A percentile compares a stretch with the other conserved stretches of the same genome.
phyloP scores from a whole-genome alignment of 1,284 basidiomycete genomes.

The Phenoliferia sp. region DNA sequence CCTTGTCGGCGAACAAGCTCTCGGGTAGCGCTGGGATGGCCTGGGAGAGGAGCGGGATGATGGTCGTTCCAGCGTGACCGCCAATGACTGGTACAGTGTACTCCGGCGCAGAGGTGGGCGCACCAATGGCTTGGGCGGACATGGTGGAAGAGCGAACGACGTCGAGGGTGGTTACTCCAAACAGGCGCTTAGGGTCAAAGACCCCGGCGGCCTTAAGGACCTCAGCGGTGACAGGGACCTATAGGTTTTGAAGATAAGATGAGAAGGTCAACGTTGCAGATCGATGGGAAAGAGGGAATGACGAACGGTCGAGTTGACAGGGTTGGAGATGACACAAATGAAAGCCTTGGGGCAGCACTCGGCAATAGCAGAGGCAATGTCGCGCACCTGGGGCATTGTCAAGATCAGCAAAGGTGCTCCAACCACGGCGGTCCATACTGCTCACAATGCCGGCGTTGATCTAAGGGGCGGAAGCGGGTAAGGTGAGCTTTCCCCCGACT shows the following conservation, averaged over 20 bases:
- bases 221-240: conserved; percentile 79
- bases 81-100: conserved; percentile 87
- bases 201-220: conserved; percentile 88
- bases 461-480: not conserved
- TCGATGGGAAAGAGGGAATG: not conserved
- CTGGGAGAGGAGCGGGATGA: conserved; percentile 93
- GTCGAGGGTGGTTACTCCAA: conserved; percentile 97
- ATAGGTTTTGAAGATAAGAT: too few species aligned
- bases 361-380: conserved; percentile 85
- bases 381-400: conserved; percentile 46
- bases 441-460: conserved; percentile 94
- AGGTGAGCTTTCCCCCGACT: not conserved
- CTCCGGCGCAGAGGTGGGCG: conserved; percentile 56
- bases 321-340: conserved; percentile 52
- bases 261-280: not conserved
- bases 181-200: conserved; percentile 85
- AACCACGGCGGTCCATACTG: not conserved
- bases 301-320: conserved; percentile 68
- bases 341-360: conserved; percentile 82
- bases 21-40: conserved; percentile 65
- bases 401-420: not conserved
- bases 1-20: conserved; percentile 51
- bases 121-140: conserved; percentile 71
- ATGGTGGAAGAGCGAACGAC: conserved; percentile 96
- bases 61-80: conserved; percentile 55